These are phyloP conservation scores for Eremochloa ophiuroides DNA, from an alignment of 176 grass and related monocot species.

Conservation along the genomic window DNA sequence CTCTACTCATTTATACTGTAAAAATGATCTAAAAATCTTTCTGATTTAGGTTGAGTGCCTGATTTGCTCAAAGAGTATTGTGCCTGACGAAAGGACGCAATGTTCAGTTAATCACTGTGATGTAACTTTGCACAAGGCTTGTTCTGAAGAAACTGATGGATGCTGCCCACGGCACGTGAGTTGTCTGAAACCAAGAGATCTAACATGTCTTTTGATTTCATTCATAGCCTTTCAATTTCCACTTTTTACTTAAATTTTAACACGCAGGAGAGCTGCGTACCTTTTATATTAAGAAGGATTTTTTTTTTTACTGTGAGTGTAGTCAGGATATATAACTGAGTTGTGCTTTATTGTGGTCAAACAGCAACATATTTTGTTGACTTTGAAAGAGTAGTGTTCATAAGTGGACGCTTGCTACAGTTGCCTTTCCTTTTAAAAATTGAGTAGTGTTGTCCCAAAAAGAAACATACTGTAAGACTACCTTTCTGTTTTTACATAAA, in stretches of 20 bases:
- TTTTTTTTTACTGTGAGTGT: neutral
- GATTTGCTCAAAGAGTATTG: slow-evolving; percentile 53
- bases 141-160: slow-evolving; percentile 44
- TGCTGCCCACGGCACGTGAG: slow-evolving; percentile 74
- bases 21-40: slow-evolving; percentile 24
- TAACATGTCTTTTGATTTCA: slow-evolving; percentile 10
- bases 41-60: slow-evolving; percentile 63
- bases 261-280: too few relatives aligned
- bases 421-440: neutral
- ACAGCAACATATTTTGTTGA: neutral
- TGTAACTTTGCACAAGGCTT: slow-evolving; percentile 56
- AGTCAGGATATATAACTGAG: neutral
- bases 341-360: neutral
- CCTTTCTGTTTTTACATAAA: neutral
- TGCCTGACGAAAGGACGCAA: slow-evolving; percentile 48
- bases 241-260: neutral
- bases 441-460: neutral
- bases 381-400: neutral
- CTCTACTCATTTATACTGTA: slow-evolving; percentile 29
- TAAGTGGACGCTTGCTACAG: neutral
- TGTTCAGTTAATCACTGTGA: slow-evolving; percentile 54
- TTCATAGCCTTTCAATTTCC: neutral
- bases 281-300: too few relatives aligned
- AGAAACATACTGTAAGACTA: neutral
- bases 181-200: slow-evolving; percentile 24